phyloP scores from a whole-genome alignment of 768 basidiomycete genomes.

The Leccinum subgranulosum region DNA sequence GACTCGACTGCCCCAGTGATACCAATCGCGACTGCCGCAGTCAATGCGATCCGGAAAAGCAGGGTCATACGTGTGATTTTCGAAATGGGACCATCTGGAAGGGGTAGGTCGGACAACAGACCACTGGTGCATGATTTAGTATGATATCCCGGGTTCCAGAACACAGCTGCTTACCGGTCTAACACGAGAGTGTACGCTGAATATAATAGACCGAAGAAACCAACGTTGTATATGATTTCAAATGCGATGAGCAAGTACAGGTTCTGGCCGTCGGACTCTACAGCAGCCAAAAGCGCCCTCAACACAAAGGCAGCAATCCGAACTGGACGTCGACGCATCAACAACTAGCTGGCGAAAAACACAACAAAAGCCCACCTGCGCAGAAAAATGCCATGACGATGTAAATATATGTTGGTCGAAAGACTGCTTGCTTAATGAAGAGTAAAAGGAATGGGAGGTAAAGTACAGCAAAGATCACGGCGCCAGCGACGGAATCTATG shows the following conservation, averaged over 20 bases:
- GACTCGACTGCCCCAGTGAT: constrained; percentile 26
- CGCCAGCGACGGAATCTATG: constrained; percentile 31
- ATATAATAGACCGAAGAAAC: constrained; percentile 35
- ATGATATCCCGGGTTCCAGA: background rate
- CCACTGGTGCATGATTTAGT: constrained; percentile 10
- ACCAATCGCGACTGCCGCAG: constrained; percentile 23
- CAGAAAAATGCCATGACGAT: constrained; percentile 29
- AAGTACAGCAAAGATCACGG: constrained; percentile 31
- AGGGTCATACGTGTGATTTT: constrained; percentile 18
- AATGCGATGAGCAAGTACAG: constrained; percentile 25
- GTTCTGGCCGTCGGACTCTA: constrained; percentile 19
- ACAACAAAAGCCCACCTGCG: constrained; percentile 17
- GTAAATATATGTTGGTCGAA: constrained; percentile 27
- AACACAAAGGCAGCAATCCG: constrained; percentile 31
- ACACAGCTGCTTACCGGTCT: constrained; percentile 24
- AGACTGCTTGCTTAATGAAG: constrained; percentile 19
- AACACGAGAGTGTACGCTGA: constrained; percentile 33
- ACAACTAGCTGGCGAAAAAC: background rate
- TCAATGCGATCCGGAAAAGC: constrained; percentile 24
- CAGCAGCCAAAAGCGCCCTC: constrained; percentile 28
- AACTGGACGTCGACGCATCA: constrained; percentile 15
- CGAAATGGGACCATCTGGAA: constrained; percentile 20
- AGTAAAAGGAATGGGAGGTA: constrained; percentile 27
- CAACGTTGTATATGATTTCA: constrained; percentile 33
- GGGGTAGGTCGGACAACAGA: constrained; percentile 23